phyloP scores from a whole-genome alignment of 2,329 filamentous ascomycete genomes.

The Phialophora expanda region DNA sequence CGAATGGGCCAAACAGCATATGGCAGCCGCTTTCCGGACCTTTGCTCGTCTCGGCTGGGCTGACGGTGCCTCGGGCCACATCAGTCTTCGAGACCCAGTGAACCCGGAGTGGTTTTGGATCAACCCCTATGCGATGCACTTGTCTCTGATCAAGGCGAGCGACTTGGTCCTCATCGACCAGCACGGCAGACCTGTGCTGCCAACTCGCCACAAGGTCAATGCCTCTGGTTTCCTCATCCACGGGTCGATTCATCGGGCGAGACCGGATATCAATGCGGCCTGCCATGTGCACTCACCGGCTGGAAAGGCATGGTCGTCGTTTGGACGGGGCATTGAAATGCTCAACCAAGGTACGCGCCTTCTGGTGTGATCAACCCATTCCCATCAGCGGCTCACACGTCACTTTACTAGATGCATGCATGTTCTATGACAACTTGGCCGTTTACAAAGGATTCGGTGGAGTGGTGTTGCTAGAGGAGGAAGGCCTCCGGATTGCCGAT shows the following conservation, averaged over 20 bases:
- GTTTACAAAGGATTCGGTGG: constrained; percentile 60
- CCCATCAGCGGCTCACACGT: not conserved
- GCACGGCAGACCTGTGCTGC: constrained; percentile 64
- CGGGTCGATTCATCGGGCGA: constrained; percentile 58
- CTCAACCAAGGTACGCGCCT: constrained; percentile 48
- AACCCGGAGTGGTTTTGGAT: constrained; percentile 68
- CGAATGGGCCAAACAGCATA: constrained; percentile 59
- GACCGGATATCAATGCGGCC: constrained; percentile 60
- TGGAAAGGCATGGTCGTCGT: constrained; percentile 51
- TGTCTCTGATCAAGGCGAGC: constrained; percentile 65
- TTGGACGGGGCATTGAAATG: constrained; percentile 51
- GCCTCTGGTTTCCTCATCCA: constrained; percentile 58
- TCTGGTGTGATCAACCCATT: not conserved
- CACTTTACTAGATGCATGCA: constrained; percentile 41
- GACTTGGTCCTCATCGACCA: constrained; percentile 70
- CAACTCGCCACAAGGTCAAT: constrained; percentile 45
- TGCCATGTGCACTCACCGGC: constrained; percentile 61
- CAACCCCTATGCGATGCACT: constrained; percentile 68
- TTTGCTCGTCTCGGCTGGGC: constrained; percentile 63
- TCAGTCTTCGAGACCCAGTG: constrained; percentile 66
- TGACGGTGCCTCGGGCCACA: constrained; percentile 68
- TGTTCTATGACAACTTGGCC: constrained; percentile 56
- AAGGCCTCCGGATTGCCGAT: constrained; percentile 57
- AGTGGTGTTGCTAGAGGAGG: constrained; percentile 57
- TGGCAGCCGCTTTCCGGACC: constrained; percentile 62